Conservation (phyloP, 2,329 filamentous ascomycete genomes). For the Colletotrichum neosansevieriae region DNA sequence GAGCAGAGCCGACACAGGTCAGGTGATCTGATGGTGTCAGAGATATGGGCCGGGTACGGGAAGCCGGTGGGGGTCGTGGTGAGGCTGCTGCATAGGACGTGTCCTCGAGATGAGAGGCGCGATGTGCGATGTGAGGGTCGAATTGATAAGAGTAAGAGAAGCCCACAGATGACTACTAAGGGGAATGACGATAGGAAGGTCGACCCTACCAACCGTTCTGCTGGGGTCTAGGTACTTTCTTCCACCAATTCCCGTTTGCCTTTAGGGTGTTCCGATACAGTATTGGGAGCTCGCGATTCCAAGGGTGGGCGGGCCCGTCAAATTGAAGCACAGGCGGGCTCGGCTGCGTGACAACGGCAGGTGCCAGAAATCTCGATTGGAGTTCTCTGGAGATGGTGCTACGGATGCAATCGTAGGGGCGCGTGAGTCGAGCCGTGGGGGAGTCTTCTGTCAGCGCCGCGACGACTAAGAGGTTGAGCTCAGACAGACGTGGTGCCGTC, state of each 20-base stretch:
- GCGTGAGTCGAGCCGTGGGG: slow-evolving; percentile 28
- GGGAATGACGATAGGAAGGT: slow-evolving; percentile 7
- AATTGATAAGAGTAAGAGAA: slow-evolving; percentile 32
- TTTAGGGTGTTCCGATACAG: slow-evolving; percentile 21
- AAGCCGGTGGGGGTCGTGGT: slow-evolving; percentile 39
- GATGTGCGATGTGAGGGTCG: slow-evolving; percentile 18
- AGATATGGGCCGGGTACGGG: slow-evolving; percentile 32
- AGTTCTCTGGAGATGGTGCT: slow-evolving; percentile 30
- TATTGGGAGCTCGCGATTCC: slow-evolving; percentile 22
- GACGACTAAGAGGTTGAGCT: slow-evolving; percentile 1
- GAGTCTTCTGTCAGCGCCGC: slow-evolving; percentile 5
- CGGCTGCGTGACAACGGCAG: slow-evolving; percentile 25
- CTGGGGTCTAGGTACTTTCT: slow-evolving; percentile 28
- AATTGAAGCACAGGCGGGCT: slow-evolving; percentile 32
- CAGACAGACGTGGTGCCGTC: slow-evolving; percentile 7
- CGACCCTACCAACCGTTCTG: slow-evolving; percentile 26
- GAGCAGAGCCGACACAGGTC: slow-evolving; percentile 27
- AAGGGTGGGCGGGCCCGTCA: slow-evolving; percentile 25
- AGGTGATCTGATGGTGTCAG: slow-evolving; percentile 37
- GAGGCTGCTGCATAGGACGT: slow-evolving; percentile 36
- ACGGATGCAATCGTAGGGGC: slow-evolving; percentile 15
- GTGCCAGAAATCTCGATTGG: slow-evolving; percentile 36
- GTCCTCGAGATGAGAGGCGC: slow-evolving; percentile 21
- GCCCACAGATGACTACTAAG: slow-evolving; percentile 2
- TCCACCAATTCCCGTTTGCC: slow-evolving; percentile 37